Base-by-base conservation (phyloP, 306 rosid species). In the Medicago truncatula region DNA sequence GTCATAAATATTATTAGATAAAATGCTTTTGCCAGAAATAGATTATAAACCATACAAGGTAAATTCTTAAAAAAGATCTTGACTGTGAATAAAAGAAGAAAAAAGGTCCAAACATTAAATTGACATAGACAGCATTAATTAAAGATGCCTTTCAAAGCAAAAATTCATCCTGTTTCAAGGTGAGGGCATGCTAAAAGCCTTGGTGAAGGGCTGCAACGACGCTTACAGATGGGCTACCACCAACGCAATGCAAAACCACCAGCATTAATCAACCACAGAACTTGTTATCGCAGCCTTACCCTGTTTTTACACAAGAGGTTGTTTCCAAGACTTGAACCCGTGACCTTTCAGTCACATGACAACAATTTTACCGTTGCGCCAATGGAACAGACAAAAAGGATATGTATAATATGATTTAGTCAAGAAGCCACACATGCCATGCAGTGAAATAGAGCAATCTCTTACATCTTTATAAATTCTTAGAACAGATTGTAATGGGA, bases 101-200 rank as follows among this genome's bases (percentile, higher is more conserved):
- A 41, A 66, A 31, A 23, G 28, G 67, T 71, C 78, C 47, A 70
- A 54, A 54, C 28, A 44, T 53, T 44, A 38, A 63, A 64, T 44
- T 63, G 28, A 56, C 6, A 50, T 31, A 23, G 18, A 56, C 38
- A 41, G n/a, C 16, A 8, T 53, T 46, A 78, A 31, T 34, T 28
- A 66, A 58, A 57, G 64, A 69, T 63, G 9, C 61, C 38, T 63
- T 70, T 38, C 16, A 74, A 78, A 82, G 62, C 53, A 73, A 52
- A 71, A 82, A 10, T 44, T 44, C 3, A 9, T 53, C 41, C 52
- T 68, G 18, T 31, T 68, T 57, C 70, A 58, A 44, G 52, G 46
- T 61, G 31, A 70, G 62, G 62, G 70, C 44, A 70, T 70, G 39
- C 71, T 46, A 60, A 78, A 70, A 70, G 64, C 64, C n/a, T 7